A percentile compares a stretch with the other conserved stretches of the same genome.
phyloP scores from a whole-genome alignment of 1,139 yeast genomes.

The Chernovozyma sophiae-reginae region DNA sequence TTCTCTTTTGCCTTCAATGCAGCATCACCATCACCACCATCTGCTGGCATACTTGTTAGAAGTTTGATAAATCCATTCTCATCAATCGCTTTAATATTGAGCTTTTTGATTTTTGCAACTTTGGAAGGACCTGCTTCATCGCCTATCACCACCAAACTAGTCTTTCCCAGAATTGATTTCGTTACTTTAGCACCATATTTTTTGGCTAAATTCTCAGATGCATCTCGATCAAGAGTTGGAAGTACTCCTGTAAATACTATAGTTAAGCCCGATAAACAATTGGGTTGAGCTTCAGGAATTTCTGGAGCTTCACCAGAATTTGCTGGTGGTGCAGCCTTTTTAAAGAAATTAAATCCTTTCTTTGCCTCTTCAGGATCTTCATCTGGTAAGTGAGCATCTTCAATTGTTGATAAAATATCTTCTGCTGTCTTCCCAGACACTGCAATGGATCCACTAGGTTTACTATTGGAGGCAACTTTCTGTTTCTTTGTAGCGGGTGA shows the following conservation, averaged over 20 bases:
- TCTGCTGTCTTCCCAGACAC: slow-evolving; percentile 35
- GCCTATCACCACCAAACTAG: slow-evolving; percentile 87
- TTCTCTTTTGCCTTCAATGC: slow-evolving; percentile 73
- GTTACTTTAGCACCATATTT: slow-evolving; percentile 94
- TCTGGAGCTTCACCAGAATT: slow-evolving; percentile 25
- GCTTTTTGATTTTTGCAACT: slow-evolving; percentile 69
- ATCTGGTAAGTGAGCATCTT: slow-evolving; percentile 68
- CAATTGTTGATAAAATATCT: slow-evolving; percentile 54
- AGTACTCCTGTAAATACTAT: slow-evolving; percentile 91
- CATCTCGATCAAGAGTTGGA: slow-evolving; percentile 74
- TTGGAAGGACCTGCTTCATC: slow-evolving; percentile 98
- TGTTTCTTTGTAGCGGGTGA: slow-evolving; percentile 1
- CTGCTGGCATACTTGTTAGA: slow-evolving; percentile 78
- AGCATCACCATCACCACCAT: slow-evolving; percentile 79
- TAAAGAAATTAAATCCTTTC: slow-evolving; percentile 49
- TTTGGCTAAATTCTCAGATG: slow-evolving; percentile 73
- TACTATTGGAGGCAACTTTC: slow-evolving; percentile 5
- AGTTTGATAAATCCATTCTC: slow-evolving; percentile 83
- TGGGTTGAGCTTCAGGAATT: slow-evolving; percentile 73
- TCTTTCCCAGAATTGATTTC: slow-evolving; percentile 78
- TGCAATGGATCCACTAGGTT: slow-evolving; percentile 6
- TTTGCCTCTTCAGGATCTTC: slow-evolving; percentile 36
- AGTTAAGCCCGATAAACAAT: slow-evolving; percentile 81
- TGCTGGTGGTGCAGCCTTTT: slow-evolving; percentile 28
- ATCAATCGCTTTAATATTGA: slow-evolving; percentile 74